A percentile compares a stretch with the other conserved stretches of the same genome.
These are phyloP conservation scores for Macadamia integrifolia DNA, from an alignment of 164 flowering plant species.

Conservation along the genomic window DNA sequence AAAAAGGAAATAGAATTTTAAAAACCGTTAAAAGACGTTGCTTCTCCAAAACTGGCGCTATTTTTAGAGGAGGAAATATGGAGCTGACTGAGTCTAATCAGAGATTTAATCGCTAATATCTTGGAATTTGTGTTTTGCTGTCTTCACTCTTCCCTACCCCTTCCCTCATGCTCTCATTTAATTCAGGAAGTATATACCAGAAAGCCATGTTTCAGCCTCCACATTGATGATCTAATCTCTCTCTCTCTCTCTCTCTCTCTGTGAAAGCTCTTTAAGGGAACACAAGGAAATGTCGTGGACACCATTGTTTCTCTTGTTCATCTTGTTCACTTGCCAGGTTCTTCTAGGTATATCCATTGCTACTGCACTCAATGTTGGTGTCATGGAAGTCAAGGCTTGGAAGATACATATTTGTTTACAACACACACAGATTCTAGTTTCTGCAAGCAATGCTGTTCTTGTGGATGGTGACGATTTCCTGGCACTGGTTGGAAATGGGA, in stretches of 20 bases:
- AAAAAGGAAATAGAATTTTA: background rate
- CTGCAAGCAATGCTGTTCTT: conserved; percentile 41
- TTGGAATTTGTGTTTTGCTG: background rate
- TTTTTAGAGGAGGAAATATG: conserved; percentile 34
- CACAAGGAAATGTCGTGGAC: conserved; percentile 20
- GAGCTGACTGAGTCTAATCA: conserved; percentile 15
- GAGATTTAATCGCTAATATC: background rate
- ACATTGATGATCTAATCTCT: background rate
- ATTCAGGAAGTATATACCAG: too few relatives aligned
- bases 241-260: too few relatives aligned
- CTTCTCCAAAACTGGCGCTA: conserved; percentile 7
- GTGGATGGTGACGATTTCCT: conserved; percentile 56
- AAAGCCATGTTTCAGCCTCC: background rate
- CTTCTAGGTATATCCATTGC: conserved; percentile 35
- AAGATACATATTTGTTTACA: conserved; percentile 64
- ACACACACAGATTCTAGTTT: conserved; percentile 55
- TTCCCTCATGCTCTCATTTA: background rate
- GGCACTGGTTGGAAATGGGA: conserved; percentile 56
- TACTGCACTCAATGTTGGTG: conserved; percentile 52
- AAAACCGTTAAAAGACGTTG: background rate
- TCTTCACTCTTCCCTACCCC: too few relatives aligned
- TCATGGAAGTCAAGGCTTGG: conserved; percentile 57
- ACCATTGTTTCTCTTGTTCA: conserved; percentile 13
- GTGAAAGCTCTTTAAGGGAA: background rate
- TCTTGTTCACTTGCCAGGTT: conserved; percentile 1